Evolutionary conservation across 306 rosid species (phyloP).

Genomic region (Luffa acutangula): DNA sequence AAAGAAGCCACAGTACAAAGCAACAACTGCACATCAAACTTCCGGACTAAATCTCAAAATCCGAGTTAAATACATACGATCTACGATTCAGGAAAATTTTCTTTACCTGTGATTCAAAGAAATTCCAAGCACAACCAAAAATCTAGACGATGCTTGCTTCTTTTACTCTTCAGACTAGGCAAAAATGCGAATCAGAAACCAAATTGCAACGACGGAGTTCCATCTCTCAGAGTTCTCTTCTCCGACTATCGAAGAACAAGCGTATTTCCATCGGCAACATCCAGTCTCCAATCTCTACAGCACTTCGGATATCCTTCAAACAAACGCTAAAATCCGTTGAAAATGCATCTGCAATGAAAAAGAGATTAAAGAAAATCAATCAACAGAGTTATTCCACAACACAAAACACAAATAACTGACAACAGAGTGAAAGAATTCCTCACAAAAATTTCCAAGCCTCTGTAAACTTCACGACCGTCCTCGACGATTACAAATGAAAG

Average conservation of each 20-base stretch:
- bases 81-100: constrained; percentile 15
- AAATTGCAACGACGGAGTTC: constrained; percentile 14
- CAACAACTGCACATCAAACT: constrained; percentile 4
- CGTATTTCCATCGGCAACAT: neutral
- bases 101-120: constrained; percentile 45
- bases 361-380: neutral
- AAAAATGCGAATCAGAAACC: constrained; percentile 30
- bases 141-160: constrained; percentile 6
- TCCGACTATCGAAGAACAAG: constrained; percentile 12
- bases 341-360: constrained; percentile 2
- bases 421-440: neutral
- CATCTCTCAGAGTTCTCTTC: constrained; percentile 35
- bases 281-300: constrained; percentile 4
- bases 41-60: neutral
- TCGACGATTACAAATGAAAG: neutral
- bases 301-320: constrained; percentile 16
- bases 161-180: constrained; percentile 14
- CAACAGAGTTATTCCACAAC: neutral
- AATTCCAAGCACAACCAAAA: constrained; percentile 13
- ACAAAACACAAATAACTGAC: neutral
- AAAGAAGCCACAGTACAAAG: neutral
- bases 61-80: constrained; percentile 19
- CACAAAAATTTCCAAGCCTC: neutral
- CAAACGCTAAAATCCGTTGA: constrained; percentile 4
- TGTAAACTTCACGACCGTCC: neutral